Evolutionary conservation across 2,329 filamentous ascomycete species (phyloP).

Genomic region (Cadophora luteo-olivacea): DNA sequence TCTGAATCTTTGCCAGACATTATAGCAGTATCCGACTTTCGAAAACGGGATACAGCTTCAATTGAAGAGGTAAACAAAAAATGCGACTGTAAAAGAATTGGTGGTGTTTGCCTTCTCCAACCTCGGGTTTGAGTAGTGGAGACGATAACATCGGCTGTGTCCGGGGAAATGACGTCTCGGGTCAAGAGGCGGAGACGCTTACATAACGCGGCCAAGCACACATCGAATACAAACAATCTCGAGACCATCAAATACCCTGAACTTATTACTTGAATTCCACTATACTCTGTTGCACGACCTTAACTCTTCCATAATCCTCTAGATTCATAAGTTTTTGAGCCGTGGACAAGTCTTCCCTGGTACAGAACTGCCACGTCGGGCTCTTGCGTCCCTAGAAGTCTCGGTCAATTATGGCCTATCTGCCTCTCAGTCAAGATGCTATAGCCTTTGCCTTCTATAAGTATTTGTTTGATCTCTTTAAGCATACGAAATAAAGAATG

Average conservation of each 20-base stretch:
- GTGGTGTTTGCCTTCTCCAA: neutral
- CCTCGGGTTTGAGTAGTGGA: conserved; percentile 1
- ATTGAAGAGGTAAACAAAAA: neutral
- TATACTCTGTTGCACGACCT: too few species aligned
- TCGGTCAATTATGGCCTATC: too few species aligned
- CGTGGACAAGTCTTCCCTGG: too few species aligned
- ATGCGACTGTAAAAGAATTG: neutral
- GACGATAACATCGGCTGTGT: conserved; percentile 20
- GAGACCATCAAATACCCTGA: neutral
- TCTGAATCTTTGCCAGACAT: conserved; percentile 42
- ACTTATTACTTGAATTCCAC: neutral
- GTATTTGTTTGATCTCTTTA: neutral
- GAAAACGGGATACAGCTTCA: neutral
- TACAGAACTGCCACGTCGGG: too few species aligned
- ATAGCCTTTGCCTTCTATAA: neutral
- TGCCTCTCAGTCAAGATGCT: neutral
- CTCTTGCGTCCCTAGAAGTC: too few species aligned
- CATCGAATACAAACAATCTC: neutral
- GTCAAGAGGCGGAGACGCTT: neutral
- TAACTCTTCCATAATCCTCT: neutral
- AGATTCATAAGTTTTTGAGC: neutral
- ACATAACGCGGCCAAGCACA: conserved; percentile 1
- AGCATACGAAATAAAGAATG: neutral
- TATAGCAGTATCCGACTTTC: conserved; percentile 1
- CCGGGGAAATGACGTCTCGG: conserved; percentile 28